Evolutionary conservation across 371 early-diverging fungal genomes (phyloP), one percentile per base, ranked within the genome.

Genomic region (Smittium mucronatum): DNA sequence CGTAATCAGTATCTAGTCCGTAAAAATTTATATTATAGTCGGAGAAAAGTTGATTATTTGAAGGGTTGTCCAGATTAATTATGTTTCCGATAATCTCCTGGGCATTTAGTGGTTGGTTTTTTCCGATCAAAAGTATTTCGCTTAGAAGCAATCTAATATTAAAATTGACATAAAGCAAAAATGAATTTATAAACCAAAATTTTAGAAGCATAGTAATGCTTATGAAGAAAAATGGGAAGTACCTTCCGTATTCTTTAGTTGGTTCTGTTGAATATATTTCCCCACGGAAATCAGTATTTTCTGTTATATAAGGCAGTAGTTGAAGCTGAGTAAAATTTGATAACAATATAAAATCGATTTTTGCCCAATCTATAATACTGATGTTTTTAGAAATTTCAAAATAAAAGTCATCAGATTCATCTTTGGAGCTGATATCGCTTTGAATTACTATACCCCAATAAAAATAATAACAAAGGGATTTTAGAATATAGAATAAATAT

Each of bases 271-370:
- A 89, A 78, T 84, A 84, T 8, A 93, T 86, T 28, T 82, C 82
- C 21, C 94, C 94, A 57, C 86, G 82, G 74, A 94, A 94, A 30
- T 84, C 87, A 8, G 89, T 81, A 77, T 87, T 89, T 70, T 93
- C 93, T 0, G 92, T 92, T 67, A 93, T 75, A 69, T 82, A 93
- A 15, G 94, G 94, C 34, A 94, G 77, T 31, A 90, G 88, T 32
- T 86, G 77, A 78, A 90, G 86, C 57, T 87, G 83, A 63, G 86
- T 83, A 72, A 81, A 83, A 78, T 90, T 88, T 63, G 91, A 82
- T 57, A 94, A 79, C 8, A 94, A 75, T 11, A 93, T 83, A 47
- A 88, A 81, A 75, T 93, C 93, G 34, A 94, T 76, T 21, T 72
- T 72, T 57, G 66, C 74, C 81, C 81, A 80, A 70, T 78, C 78